Conservation (phyloP, 345 rosid species). For the Hypericum perforatum region DNA sequence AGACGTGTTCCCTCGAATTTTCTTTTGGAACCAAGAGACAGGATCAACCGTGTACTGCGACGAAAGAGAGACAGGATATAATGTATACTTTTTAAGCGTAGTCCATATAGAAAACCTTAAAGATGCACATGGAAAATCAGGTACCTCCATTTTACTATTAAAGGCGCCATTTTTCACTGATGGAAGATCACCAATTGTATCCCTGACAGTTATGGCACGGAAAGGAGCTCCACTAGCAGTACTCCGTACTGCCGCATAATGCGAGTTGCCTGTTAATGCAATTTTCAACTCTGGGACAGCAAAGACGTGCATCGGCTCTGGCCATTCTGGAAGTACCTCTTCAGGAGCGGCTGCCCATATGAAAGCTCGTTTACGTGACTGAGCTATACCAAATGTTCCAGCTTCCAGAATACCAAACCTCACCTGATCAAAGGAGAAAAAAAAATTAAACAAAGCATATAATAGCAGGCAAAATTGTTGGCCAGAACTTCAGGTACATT, state of each 20-base stretch:
- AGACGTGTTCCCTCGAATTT: slow-evolving; percentile 39
- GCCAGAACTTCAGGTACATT: background rate
- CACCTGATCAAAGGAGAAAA: slow-evolving; percentile 34
- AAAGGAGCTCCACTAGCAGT: slow-evolving; percentile 76
- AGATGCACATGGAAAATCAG: too few relatives aligned
- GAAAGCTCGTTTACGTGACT: slow-evolving; percentile 79
- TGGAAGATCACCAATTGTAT: slow-evolving; percentile 88
- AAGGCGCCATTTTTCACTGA: slow-evolving; percentile 64
- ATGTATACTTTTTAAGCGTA: too few relatives aligned
- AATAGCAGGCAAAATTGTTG: background rate
- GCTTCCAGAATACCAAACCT: slow-evolving; percentile 93
- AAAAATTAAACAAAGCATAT: background rate
- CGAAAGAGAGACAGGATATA: background rate
- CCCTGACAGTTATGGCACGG: slow-evolving; percentile 82
- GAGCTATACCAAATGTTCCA: slow-evolving; percentile 83
- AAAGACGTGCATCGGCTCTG: slow-evolving; percentile 96
- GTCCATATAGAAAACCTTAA: too few relatives aligned
- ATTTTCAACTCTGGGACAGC: slow-evolving; percentile 52
- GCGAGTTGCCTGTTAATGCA: slow-evolving; percentile 31
- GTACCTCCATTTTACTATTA: slow-evolving; percentile 34
- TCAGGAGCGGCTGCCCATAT: slow-evolving; percentile 95
- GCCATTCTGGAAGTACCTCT: slow-evolving; percentile 88
- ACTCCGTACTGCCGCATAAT: slow-evolving; percentile 68
- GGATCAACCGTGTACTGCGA: slow-evolving; percentile 51
- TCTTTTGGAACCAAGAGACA: slow-evolving; percentile 74